Conservation (phyloP, 2,329 filamentous ascomycete species). For the Dactylellina cionopaga region DNA sequence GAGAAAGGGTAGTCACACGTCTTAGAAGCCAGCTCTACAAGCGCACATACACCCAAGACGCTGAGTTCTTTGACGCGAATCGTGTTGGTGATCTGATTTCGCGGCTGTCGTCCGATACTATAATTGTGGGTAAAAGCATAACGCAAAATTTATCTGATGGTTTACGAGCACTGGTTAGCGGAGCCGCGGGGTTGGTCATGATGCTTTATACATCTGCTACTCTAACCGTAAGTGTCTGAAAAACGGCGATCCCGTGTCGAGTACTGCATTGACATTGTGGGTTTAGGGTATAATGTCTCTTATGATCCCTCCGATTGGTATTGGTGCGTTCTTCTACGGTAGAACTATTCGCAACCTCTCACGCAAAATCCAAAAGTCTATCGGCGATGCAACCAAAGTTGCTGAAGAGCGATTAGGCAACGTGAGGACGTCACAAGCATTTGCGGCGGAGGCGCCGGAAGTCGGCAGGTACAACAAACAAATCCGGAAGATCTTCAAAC, state of each 20-base stretch:
- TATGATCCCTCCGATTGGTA: slow-evolving; percentile 88
- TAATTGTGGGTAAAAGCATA: slow-evolving; percentile 98
- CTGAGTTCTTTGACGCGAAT: slow-evolving; percentile 98
- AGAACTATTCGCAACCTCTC: slow-evolving; percentile 87
- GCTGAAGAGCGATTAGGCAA: slow-evolving; percentile 98
- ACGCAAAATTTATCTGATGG: slow-evolving; percentile 98
- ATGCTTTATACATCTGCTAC: slow-evolving; percentile 92
- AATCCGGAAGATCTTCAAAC: slow-evolving; percentile 87
- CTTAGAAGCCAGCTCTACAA: slow-evolving; percentile 89
- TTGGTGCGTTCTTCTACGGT: slow-evolving; percentile 91
- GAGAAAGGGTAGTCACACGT: slow-evolving; percentile 90
- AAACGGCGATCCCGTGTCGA: too few relatives aligned
- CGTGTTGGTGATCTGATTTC: slow-evolving; percentile 96
- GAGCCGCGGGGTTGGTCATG: slow-evolving; percentile 84
- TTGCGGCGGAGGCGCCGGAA: slow-evolving; percentile 91
- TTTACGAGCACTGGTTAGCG: slow-evolving; percentile 88
- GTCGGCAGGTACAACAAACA: slow-evolving; percentile 90
- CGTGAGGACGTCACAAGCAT: slow-evolving; percentile 94
- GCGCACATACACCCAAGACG: slow-evolving; percentile 94
- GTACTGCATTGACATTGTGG: not conserved
- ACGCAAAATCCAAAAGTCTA: slow-evolving; percentile 89
- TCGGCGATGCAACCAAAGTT: slow-evolving; percentile 93
- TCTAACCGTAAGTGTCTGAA: slow-evolving; percentile 39
- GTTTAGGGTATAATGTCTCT: slow-evolving; percentile 68
- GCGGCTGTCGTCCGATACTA: slow-evolving; percentile 91